Evolutionary conservation across 257 asterid species (phyloP).

Genomic region (Vinca minor): DNA sequence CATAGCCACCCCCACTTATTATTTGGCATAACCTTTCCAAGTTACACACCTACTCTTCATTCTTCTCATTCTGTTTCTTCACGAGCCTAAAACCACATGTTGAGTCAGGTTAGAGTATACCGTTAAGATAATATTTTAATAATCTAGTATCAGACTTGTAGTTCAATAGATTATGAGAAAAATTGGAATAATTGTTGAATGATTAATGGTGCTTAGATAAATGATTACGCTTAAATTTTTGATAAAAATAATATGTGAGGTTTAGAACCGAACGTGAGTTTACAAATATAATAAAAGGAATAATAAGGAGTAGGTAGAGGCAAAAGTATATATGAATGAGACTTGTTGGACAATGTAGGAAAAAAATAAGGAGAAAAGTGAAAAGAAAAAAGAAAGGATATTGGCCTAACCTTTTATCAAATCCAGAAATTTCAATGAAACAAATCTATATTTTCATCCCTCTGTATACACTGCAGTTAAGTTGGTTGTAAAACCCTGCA

Average conservation of each 20-base stretch:
- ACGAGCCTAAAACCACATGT: too few relatives aligned
- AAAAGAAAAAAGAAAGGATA: not conserved
- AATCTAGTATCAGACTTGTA: too few relatives aligned
- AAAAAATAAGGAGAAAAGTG: not conserved
- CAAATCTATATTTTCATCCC: constrained; percentile 38
- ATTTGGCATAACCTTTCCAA: not conserved
- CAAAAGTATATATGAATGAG: constrained; percentile 3
- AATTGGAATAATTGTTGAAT: too few relatives aligned
- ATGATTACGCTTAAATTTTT: too few relatives aligned
- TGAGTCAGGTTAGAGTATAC: too few relatives aligned
- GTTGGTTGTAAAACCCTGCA: constrained; percentile 37
- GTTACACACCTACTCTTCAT: not conserved
- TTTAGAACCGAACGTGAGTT: too few relatives aligned
- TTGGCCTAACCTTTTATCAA: constrained; percentile 15
- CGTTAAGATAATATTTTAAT: too few relatives aligned
- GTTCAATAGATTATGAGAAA: too few relatives aligned
- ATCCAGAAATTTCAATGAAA: constrained; percentile 19
- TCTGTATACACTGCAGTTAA: constrained; percentile 39
- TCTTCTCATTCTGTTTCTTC: not conserved
- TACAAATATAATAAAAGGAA: too few relatives aligned
- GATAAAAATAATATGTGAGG: too few relatives aligned
- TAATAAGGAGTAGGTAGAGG: not conserved
- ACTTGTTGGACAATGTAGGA: constrained; percentile 2
- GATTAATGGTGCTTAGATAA: too few relatives aligned
- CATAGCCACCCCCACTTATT: not conserved